These are phyloP conservation scores for Aspergillus ochraceoroseus DNA, from an alignment of 2,329 filamentous ascomycete genomes.

Conservation along the genomic window DNA sequence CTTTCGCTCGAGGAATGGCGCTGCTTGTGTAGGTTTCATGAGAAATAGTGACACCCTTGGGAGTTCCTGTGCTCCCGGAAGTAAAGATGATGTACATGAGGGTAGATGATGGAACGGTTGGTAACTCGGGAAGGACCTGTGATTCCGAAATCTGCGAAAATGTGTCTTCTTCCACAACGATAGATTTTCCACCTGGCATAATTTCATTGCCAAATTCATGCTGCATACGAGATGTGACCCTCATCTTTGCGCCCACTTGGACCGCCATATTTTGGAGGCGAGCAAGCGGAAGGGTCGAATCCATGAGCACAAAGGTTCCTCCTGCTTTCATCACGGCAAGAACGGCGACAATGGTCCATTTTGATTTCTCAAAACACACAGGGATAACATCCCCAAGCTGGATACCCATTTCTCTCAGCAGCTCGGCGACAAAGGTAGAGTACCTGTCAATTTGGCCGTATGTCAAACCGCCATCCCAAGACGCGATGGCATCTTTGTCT, in stretches of 20 bases:
- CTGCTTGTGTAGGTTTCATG: constrained; percentile 57
- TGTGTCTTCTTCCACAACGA: constrained; percentile 27
- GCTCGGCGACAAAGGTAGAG: constrained; percentile 29
- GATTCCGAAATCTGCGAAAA: constrained; percentile 20
- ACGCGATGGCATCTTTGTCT: constrained; percentile 28
- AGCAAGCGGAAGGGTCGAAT: constrained; percentile 32
- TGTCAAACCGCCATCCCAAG: constrained; percentile 33
- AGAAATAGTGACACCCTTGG: constrained; percentile 58
- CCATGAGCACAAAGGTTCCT: constrained; percentile 32
- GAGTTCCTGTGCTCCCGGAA: constrained; percentile 50
- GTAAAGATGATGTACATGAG: constrained; percentile 59
- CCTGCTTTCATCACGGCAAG: constrained; percentile 34
- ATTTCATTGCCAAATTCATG: constrained; percentile 27
- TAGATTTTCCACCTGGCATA: constrained; percentile 28
- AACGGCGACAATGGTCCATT: constrained; percentile 33
- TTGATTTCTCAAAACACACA: constrained; percentile 35
- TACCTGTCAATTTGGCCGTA: constrained; percentile 34
- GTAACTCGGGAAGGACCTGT: constrained; percentile 14
- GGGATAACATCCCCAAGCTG: constrained; percentile 27
- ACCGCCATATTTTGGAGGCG: constrained; percentile 33
- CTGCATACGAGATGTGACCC: constrained; percentile 31
- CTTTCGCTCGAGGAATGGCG: constrained; percentile 50
- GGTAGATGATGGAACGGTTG: constrained; percentile 28
- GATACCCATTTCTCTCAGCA: constrained; percentile 28
- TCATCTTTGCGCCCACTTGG: constrained; percentile 29